A percentile compares a stretch with the other conserved stretches of the same genome.
phyloP scores from a whole-genome alignment of 345 rosid genomes.

The Pistacia vera region DNA sequence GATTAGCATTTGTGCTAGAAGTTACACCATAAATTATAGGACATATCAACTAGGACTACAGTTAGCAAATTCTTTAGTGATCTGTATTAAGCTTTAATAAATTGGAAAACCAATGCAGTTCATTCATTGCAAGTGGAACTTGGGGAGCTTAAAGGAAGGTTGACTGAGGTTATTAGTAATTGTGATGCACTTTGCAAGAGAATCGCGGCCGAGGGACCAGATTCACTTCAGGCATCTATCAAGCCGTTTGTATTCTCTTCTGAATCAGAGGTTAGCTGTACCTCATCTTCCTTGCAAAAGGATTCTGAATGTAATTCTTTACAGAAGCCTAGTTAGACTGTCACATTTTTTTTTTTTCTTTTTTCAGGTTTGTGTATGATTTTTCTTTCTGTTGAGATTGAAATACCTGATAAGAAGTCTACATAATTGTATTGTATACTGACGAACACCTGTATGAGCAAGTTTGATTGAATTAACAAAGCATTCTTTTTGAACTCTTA shows the following conservation, averaged over 20 bases:
- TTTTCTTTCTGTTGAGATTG: background rate
- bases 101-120: conserved; percentile 45
- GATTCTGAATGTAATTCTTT: conserved; percentile 11
- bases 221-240: conserved; percentile 56
- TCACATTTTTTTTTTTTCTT: background rate
- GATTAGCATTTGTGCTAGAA: background rate
- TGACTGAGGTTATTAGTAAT: conserved; percentile 85
- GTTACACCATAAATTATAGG: background rate
- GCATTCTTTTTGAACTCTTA: background rate
- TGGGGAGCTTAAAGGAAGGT: conserved; percentile 86
- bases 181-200: conserved; percentile 80
- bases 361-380: no score
- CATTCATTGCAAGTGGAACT: conserved; percentile 87
- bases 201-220: conserved; percentile 76
- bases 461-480: background rate
- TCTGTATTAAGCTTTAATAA: background rate
- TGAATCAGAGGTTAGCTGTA: conserved; percentile 24
- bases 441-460: background rate
- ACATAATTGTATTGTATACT: background rate
- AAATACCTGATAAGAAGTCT: background rate
- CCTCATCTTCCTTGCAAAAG: conserved; percentile 21
- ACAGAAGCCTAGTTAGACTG: conserved; percentile 13
- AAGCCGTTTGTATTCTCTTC: conserved; percentile 47
- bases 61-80: background rate
- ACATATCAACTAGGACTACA: background rate